Base-by-base conservation (phyloP, 176 grass and related monocot species). In the Aegilops umbellulata region DNA sequence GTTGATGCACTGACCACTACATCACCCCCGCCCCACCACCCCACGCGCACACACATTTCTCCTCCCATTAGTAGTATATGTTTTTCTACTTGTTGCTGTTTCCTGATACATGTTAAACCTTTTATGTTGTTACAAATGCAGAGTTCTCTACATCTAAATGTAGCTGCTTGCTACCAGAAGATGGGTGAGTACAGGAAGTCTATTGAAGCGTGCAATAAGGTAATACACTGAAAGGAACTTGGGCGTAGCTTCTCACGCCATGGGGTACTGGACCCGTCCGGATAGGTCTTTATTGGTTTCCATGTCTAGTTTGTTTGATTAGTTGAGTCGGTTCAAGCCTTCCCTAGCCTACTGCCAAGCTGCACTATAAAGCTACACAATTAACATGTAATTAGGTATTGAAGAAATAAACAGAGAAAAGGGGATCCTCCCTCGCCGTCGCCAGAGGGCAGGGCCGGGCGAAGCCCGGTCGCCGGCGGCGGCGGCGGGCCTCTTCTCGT, bases 161-260 rank as follows among this genome's bases (percentile, higher is more conserved):
- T 98, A 73, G 97, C 94, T 77, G 90, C 90, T 80, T 98, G 97
- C 88, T 94, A 95, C 77, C 94, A 96, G 88, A 98, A 94, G 91
- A 89, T 92, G 47, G 92, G 86, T 15, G 92, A 98, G 69, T 85
- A 87, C 70, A 95, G 90, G 85, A 98, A 92, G 84, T 95, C 97
- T 51, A 92, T 94, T 82, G 97, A 98, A 70, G 78, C 87, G 11
- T 98, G 97, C 88, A 96, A 98, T 87, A 98, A 98, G 94, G 97
- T 96, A 76, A 23, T 11, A 24, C 76, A 78, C 46, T 51, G 13
- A 68, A 57, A 36, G 38, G 26, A 80, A 14, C 77, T 80, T 83
- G 39, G 38, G 19, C 67, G 47, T 49, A 30, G 7, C 19, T 82
- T 10, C 17, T 57, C 19, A 57, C 53, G 6, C 7, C 53, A 57